A percentile compares a stretch with the other conserved stretches of the same genome.
phyloP scores from a whole-genome alignment of 345 rosid species.

The Mercurialis annua region DNA sequence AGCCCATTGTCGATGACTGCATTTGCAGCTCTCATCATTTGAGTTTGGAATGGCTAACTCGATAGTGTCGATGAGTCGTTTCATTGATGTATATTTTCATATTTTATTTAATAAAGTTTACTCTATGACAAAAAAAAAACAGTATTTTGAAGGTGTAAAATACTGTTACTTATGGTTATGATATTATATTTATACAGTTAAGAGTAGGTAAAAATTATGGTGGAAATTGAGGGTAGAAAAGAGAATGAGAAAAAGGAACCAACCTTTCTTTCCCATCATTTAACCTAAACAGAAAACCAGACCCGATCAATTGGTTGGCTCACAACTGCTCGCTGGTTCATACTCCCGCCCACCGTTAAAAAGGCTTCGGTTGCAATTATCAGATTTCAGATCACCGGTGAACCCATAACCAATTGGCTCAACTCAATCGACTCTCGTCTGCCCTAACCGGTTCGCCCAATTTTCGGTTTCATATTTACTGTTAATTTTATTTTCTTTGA shows the following conservation, averaged over 20 bases:
- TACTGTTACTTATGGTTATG: no score
- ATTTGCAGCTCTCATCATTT: no score
- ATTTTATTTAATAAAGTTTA: no score
- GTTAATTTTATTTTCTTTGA: neutral
- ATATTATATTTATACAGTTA: no score
- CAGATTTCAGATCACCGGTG: slow-evolving; percentile 5
- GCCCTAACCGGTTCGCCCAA: slow-evolving; percentile 18
- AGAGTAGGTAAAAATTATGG: no score
- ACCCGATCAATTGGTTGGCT: slow-evolving; percentile 10
- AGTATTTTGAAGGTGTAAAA: no score
- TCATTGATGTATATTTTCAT: no score
- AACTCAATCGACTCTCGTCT: neutral
- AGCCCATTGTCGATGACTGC: no score
- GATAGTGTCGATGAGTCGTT: no score
- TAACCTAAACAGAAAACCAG: slow-evolving; percentile 13
- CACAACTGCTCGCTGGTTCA: slow-evolving; percentile 1
- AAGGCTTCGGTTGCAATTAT: neutral
- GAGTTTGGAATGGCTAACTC: no score
- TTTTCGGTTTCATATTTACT: neutral
- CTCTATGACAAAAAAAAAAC: no score
- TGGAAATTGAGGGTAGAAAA: no score
- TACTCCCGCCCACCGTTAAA: neutral
- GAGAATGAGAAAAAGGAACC: neutral
- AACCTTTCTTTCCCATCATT: neutral
- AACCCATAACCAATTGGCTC: slow-evolving; percentile 9